Evolutionary conservation across 2,329 filamentous ascomycete genomes (phyloP).

Genomic region (Pestalotiopsis sp.): DNA sequence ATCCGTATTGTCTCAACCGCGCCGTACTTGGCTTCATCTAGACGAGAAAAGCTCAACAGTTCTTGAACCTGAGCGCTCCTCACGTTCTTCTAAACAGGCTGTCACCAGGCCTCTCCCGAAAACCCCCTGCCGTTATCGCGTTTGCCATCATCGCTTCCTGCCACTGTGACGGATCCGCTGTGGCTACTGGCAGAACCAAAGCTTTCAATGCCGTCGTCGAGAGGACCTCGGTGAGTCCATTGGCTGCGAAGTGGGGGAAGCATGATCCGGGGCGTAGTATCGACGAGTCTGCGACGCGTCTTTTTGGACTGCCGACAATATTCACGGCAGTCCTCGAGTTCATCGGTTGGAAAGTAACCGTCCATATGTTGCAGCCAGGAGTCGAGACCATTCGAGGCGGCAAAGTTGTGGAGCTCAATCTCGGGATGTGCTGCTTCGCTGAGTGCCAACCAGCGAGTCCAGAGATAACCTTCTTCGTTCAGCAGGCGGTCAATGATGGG

Average conservation of each 20-base stretch:
- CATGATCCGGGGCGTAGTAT: no score
- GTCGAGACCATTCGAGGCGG: background rate
- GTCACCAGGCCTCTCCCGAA: conserved; percentile 36
- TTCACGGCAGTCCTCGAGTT: no score
- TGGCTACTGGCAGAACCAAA: conserved; percentile 2
- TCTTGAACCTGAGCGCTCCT: no score
- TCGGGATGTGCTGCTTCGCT: background rate
- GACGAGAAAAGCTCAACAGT: no score
- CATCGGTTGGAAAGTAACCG: background rate
- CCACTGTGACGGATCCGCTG: background rate
- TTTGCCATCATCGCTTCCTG: conserved; percentile 13
- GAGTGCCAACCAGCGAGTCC: background rate
- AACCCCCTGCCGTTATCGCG: conserved; percentile 38
- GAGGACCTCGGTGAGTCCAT: background rate
- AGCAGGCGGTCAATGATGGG: background rate
- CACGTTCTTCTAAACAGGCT: no score
- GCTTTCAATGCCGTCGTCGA: background rate
- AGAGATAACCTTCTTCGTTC: background rate
- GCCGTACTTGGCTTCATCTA: no score
- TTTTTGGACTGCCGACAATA: no score
- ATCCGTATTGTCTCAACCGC: no score
- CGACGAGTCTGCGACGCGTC: no score
- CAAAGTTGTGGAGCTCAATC: background rate
- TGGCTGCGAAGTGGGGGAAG: background rate
- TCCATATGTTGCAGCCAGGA: background rate